These are phyloP conservation scores for Oenanthe javanica DNA, from an alignment of 140 eudicot genomes.

Conservation along the genomic window DNA sequence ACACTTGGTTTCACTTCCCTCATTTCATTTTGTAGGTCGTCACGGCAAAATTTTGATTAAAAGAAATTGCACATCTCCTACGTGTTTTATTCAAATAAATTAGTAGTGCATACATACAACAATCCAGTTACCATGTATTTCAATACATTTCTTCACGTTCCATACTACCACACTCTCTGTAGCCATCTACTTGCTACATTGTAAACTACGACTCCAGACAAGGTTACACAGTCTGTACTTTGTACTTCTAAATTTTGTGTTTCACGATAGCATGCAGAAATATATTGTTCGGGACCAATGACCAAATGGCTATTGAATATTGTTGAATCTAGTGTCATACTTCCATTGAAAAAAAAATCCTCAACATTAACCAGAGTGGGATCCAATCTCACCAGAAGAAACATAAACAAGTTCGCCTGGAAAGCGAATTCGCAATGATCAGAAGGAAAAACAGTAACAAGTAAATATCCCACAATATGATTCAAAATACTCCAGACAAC, in stretches of 20 bases:
- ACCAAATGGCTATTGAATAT: not conserved
- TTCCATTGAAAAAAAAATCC: not conserved
- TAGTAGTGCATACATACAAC: no score
- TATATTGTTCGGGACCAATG: not conserved
- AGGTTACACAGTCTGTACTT: no score
- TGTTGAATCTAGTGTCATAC: not conserved
- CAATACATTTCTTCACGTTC: no score
- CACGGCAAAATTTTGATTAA: no score
- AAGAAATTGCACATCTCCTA: no score
- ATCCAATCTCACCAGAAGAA: not conserved
- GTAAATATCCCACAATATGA: not conserved
- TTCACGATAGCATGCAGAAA: not conserved
- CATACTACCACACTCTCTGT: not conserved
- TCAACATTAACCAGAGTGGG: no score
- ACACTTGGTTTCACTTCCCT: no score
- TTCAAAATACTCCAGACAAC: not conserved
- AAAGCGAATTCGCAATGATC: not conserved
- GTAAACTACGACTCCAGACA: not conserved
- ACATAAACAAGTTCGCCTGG: not conserved
- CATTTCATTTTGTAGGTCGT: no score
- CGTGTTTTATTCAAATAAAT: no score
- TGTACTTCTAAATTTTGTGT: not conserved
- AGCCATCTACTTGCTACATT: not conserved
- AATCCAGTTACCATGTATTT: no score
- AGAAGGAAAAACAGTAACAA: not conserved